phyloP scores from a whole-genome alignment of 805 yeast genomes.

The Yarrowia divulgata region DNA sequence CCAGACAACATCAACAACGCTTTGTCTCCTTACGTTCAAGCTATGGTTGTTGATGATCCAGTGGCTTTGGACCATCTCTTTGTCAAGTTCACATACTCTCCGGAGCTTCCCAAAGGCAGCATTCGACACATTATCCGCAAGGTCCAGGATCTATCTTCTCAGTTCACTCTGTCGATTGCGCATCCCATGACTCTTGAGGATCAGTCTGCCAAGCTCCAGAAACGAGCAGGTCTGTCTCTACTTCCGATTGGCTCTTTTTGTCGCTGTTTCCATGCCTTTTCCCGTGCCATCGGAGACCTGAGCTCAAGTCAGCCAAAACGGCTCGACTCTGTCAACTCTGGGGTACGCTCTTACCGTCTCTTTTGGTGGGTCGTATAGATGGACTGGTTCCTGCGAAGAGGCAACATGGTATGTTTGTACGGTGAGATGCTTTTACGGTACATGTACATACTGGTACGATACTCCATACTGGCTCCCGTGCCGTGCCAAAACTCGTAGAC shows the following conservation, averaged over 20 bases:
- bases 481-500: too few relatives aligned
- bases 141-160: constrained; percentile 56
- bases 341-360: too few relatives aligned
- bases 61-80: constrained; percentile 63
- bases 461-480: too few relatives aligned
- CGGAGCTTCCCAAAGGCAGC: constrained; percentile 61
- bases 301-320: too few relatives aligned
- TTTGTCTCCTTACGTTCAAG: constrained; percentile 61
- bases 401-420: too few relatives aligned
- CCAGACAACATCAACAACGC: constrained; percentile 63
- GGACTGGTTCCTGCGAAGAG: too few relatives aligned
- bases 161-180: constrained; percentile 61
- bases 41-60: constrained; percentile 61
- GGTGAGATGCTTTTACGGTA: too few relatives aligned
- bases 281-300: too few relatives aligned
- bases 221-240: constrained; percentile 58
- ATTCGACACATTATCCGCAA: constrained; percentile 64
- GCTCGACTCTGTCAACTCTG: too few relatives aligned
- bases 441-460: too few relatives aligned
- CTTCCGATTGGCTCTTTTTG: constrained; percentile 55
- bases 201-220: constrained; percentile 60
- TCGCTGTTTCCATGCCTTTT: too few relatives aligned
- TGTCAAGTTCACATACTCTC: constrained; percentile 70
- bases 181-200: constrained; percentile 69
- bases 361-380: too few relatives aligned